Evolutionary conservation across 352 stramenopile species (phyloP).

Genomic region (Phytophthora citrophthora): DNA sequence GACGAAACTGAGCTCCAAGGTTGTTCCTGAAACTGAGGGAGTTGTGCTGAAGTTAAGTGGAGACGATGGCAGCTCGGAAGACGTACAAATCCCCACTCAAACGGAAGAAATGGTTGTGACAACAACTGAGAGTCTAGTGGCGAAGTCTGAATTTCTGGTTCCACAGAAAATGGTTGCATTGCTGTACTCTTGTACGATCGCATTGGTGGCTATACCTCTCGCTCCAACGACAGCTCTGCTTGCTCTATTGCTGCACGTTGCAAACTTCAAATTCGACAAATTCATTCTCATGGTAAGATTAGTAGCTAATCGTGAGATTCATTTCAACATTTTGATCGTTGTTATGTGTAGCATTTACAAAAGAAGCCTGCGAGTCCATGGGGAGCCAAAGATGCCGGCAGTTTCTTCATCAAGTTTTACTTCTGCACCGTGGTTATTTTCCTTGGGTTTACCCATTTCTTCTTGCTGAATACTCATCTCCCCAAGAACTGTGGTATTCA

Average conservation of each 20-base stretch:
- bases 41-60: background rate
- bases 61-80: background rate
- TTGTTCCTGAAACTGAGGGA: slow-evolving; percentile 28
- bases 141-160: slow-evolving; percentile 74
- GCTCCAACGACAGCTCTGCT: slow-evolving; percentile 63
- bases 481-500: slow-evolving; percentile 70
- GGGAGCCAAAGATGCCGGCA: slow-evolving; percentile 77
- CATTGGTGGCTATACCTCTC: slow-evolving; percentile 72
- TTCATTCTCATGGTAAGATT: slow-evolving; percentile 61
- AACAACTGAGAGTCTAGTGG: slow-evolving; percentile 14
- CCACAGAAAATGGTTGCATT: slow-evolving; percentile 86
- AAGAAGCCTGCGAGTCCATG: slow-evolving; percentile 77
- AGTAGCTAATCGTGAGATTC: background rate
- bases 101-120: background rate
- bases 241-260: slow-evolving; percentile 59
- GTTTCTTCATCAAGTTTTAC: slow-evolving; percentile 91
- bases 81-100: background rate
- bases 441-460: slow-evolving; percentile 64
- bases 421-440: slow-evolving; percentile 76
- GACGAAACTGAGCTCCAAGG: slow-evolving; percentile 6
- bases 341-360: slow-evolving; percentile 52
- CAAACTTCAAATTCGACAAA: slow-evolving; percentile 88
- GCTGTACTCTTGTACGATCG: slow-evolving; percentile 81
- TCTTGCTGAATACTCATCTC: slow-evolving; percentile 52
- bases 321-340: background rate